phyloP scores from a whole-genome alignment of 495 filamentous ascomycete species.

The Lentithecium fluviatile region DNA sequence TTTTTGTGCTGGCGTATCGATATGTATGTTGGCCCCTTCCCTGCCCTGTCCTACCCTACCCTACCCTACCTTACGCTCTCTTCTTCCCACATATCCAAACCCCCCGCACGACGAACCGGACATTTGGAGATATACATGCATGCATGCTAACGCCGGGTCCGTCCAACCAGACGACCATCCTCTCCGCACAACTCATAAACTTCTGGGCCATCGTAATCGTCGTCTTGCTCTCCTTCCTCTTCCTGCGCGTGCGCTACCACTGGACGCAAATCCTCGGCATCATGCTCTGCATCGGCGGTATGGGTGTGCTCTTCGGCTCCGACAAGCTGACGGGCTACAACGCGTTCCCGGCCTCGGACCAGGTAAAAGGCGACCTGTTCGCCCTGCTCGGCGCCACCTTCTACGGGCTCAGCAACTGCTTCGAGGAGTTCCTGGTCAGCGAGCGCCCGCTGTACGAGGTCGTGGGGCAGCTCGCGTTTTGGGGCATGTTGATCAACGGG shows the following conservation, averaged over 20 bases:
- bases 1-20: constrained; percentile 88
- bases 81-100: too few relatives aligned
- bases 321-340: constrained; percentile 79
- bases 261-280: constrained; percentile 80
- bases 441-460: constrained; percentile 90
- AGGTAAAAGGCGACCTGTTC: constrained; percentile 91
- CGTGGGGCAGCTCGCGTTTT: constrained; percentile 84
- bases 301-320: constrained; percentile 82
- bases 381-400: constrained; percentile 82
- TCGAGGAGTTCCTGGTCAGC: constrained; percentile 89
- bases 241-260: constrained; percentile 87
- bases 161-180: constrained; percentile 62
- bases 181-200: constrained; percentile 92
- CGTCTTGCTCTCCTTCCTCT: constrained; percentile 74
- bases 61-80: too few relatives aligned
- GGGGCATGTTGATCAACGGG: constrained; percentile 88
- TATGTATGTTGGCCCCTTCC: constrained; percentile 48
- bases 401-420: constrained; percentile 87
- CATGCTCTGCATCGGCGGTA: constrained; percentile 84
- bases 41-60: too few relatives aligned
- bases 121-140: too few relatives aligned
- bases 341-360: constrained; percentile 60
- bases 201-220: constrained; percentile 98
- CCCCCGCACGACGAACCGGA: too few relatives aligned
- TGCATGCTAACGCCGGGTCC: background rate